phyloP scores from a whole-genome alignment of 768 basidiomycete genomes.

The Lactarius vividus region DNA sequence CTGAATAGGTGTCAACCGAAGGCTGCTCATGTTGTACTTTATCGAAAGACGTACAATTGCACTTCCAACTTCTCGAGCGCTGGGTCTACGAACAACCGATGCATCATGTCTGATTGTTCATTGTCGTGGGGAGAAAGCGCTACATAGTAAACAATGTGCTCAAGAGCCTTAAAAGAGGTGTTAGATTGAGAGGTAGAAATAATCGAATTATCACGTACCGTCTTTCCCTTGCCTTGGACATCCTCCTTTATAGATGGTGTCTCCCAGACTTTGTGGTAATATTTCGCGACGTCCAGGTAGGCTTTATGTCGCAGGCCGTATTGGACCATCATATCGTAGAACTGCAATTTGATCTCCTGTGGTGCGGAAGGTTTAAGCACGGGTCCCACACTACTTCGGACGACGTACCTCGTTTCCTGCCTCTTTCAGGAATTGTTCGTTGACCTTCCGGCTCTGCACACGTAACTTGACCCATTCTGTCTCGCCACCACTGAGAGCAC shows the following conservation, averaged over 20 bases:
- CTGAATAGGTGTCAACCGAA: slow-evolving; percentile 43
- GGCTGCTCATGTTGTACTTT: slow-evolving; percentile 2
- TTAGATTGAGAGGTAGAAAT: slow-evolving; percentile 5
- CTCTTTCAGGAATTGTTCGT: slow-evolving; percentile 88
- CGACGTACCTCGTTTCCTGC: slow-evolving; percentile 75
- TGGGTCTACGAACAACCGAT: slow-evolving; percentile 79
- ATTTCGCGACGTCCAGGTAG: slow-evolving; percentile 92
- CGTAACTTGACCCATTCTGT: slow-evolving; percentile 91
- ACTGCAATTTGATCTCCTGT: slow-evolving; percentile 94
- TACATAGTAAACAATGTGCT: slow-evolving; percentile 93
- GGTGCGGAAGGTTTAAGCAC: slow-evolving; percentile 5
- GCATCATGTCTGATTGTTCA: slow-evolving; percentile 95
- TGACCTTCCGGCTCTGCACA: slow-evolving; percentile 91
- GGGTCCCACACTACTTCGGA: not conserved
- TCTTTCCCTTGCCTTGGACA: slow-evolving; percentile 60
- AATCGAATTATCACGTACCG: slow-evolving; percentile 43
- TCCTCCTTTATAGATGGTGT: slow-evolving; percentile 93
- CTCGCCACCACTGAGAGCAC: slow-evolving; percentile 68
- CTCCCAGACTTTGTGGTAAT: slow-evolving; percentile 97
- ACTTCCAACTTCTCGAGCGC: slow-evolving; percentile 76
- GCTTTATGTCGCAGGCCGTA: slow-evolving; percentile 80
- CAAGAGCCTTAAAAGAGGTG: slow-evolving; percentile 62
- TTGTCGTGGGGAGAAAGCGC: slow-evolving; percentile 93
- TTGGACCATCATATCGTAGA: slow-evolving; percentile 95
- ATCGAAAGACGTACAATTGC: slow-evolving; percentile 59